Conservation (phyloP, 2,329 filamentous ascomycete species). For the Cryphonectria carpinicola region DNA sequence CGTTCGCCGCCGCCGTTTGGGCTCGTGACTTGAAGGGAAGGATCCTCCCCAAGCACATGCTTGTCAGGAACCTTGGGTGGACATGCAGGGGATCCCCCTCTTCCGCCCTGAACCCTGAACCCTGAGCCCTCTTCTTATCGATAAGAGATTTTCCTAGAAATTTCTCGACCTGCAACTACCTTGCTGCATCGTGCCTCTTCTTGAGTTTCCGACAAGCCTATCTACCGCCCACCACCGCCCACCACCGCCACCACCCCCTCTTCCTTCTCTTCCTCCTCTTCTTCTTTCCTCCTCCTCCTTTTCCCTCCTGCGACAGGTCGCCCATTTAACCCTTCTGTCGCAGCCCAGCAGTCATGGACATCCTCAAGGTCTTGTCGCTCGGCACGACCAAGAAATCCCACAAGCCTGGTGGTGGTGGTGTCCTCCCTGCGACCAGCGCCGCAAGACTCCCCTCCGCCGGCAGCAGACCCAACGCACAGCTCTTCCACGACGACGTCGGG, state of each 20-base stretch:
- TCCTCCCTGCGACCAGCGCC: slow-evolving; percentile 38
- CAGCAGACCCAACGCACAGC: slow-evolving; percentile 67
- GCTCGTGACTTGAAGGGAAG: slow-evolving; percentile 2
- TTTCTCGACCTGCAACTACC: slow-evolving; percentile 18
- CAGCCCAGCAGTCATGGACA: slow-evolving; percentile 59
- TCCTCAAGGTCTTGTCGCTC: slow-evolving; percentile 72
- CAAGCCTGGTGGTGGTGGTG: slow-evolving; percentile 37
- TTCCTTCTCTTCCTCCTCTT: background rate
- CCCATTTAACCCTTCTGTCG: background rate
- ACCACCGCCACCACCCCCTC: too few species aligned
- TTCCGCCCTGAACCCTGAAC: background rate
- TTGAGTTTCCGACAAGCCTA: too few species aligned
- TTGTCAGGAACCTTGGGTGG: background rate
- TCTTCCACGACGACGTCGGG: slow-evolving; percentile 63
- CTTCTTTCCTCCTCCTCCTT: too few species aligned
- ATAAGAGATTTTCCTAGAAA: slow-evolving; percentile 22
- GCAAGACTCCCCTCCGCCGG: slow-evolving; percentile 67
- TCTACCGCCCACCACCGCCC: too few species aligned
- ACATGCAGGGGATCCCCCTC: background rate
- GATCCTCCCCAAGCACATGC: background rate
- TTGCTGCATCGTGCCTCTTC: background rate
- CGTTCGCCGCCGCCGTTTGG: slow-evolving; percentile 14
- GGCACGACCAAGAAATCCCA: slow-evolving; percentile 63
- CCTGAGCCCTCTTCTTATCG: slow-evolving; percentile 18
- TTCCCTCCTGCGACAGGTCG: background rate